Evolutionary conservation across 768 basidiomycete species (phyloP).

Genomic region (Tremella yokohamensis): DNA sequence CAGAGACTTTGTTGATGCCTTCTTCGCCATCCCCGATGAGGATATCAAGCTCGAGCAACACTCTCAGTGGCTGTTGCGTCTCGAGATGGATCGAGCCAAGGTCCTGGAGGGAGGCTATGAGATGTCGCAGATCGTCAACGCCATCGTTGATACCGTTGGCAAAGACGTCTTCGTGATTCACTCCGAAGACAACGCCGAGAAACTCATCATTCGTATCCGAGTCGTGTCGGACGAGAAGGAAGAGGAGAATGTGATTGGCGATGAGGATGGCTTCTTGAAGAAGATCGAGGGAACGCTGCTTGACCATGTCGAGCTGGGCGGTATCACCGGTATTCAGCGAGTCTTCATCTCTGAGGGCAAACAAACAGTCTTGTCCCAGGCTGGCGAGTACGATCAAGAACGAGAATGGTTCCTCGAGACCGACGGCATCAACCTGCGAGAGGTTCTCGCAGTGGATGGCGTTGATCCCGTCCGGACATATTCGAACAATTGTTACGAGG

Average conservation of each 20-base stretch:
- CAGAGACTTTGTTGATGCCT: slow-evolving; percentile 89
- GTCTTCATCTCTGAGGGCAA: slow-evolving; percentile 92
- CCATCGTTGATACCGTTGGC: slow-evolving; percentile 91
- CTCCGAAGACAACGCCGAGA: slow-evolving; percentile 98
- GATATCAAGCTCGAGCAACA: slow-evolving; percentile 86
- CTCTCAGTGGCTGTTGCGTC: slow-evolving; percentile 94
- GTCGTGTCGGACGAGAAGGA: slow-evolving; percentile 69
- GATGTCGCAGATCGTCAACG: slow-evolving; percentile 89
- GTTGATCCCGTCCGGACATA: slow-evolving; percentile 90
- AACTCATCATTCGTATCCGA: slow-evolving; percentile 94
- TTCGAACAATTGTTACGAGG: slow-evolving; percentile 94
- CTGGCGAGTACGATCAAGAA: slow-evolving; percentile 58
- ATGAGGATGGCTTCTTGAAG: slow-evolving; percentile 94
- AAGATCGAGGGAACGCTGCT: slow-evolving; percentile 96
- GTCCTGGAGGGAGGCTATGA: slow-evolving; percentile 96
- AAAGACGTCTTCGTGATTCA: slow-evolving; percentile 96
- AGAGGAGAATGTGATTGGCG: slow-evolving; percentile 60
- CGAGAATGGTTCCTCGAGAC: slow-evolving; percentile 95
- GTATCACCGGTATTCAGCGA: slow-evolving; percentile 82
- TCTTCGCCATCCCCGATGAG: slow-evolving; percentile 99
- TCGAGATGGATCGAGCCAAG: slow-evolving; percentile 92
- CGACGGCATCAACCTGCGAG: slow-evolving; percentile 90
- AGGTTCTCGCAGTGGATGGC: slow-evolving; percentile 90
- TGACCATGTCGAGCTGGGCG: slow-evolving; percentile 88
- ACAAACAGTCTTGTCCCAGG: slow-evolving; percentile 60